Evolutionary conservation across 1,139 yeast species (phyloP), one percentile per base, ranked within the genome.

Genomic region (Suhomyces coccinellae): DNA sequence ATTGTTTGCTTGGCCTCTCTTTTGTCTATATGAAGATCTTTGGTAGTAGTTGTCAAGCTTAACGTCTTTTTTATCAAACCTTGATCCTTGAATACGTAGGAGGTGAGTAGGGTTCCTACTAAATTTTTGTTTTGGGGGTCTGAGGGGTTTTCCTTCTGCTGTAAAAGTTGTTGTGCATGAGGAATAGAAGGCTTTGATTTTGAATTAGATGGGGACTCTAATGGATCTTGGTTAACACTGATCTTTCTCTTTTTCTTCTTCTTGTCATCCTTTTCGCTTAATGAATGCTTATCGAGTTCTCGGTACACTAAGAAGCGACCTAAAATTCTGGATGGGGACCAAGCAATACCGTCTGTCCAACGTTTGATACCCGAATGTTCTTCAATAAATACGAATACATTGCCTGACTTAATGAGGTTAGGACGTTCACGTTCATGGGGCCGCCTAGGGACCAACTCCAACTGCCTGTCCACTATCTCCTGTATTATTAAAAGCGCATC

Each of bases 281-380:
- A 48, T n/a, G 77, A 71, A 22, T 73, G 73, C 52, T 79, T 78
- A 56, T 87, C 90, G 43, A 87, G 67, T 62, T 87, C 95, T 35
- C 96, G 77, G 63, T 90, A 90, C 9, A 90, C 85, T 34, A 90
- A 69, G 55, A 90, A 90, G 47, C 95, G 73, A 3, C 96, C 96
- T 35, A 88, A 72, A 27, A 90, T 88, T 42, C 97, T 71, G 2
- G 95, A 85, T 0, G 97, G 97, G 1, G 91, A 83, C 97, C 97
- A 90, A 11, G 91, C 77, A 16, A 87, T 80, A 13, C 97, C 96
- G 60, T 90, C 97, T 0, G 97, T 90, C 97, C 97, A 90, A 45
- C 97, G 72, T 62, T 87, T 87, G 50, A 90, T 89, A 1, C 95
- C 93, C 0, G 93, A 83, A 16, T 78, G 74, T 52, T 86, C 89